Conservation (phyloP, 1,284 basidiomycete species). For the Microbotryum scabiosae region DNA sequence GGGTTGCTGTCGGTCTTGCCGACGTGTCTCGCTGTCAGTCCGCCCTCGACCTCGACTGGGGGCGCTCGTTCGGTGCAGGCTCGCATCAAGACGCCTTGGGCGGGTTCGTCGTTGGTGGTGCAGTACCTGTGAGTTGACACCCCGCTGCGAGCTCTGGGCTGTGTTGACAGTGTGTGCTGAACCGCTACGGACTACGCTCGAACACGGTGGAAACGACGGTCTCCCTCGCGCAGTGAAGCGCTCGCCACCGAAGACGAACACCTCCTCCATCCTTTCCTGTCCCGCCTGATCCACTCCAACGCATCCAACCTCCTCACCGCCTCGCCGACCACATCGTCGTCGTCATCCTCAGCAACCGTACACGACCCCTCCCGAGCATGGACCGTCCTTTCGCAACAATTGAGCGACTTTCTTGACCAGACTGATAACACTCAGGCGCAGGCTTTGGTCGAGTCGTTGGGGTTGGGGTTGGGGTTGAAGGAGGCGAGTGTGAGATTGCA, state of each 20-base stretch:
- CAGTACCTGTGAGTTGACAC: conserved; percentile 69
- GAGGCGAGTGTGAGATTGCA: conserved; percentile 61
- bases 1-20: too few relatives aligned
- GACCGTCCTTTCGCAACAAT: conserved; percentile 42
- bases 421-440: conserved; percentile 31
- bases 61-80: conserved; percentile 2
- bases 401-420: too few relatives aligned
- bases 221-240: conserved; percentile 15
- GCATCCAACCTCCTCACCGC: conserved; percentile 30
- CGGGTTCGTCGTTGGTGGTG: conserved; percentile 60
- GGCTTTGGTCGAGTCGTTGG: conserved; percentile 45
- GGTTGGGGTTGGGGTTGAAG: conserved; percentile 60
- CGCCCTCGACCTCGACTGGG: too few relatives aligned
- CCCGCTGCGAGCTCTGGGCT: too few relatives aligned
- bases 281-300: conserved; percentile 46
- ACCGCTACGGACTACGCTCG: too few relatives aligned
- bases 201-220: neutral
- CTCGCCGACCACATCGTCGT: neutral
- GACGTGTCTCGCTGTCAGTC: too few relatives aligned
- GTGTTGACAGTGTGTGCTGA: too few relatives aligned
- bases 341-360: conserved; percentile 34
- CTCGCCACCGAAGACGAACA: conserved; percentile 54
- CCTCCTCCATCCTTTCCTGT: conserved; percentile 61
- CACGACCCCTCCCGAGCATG: conserved; percentile 38
- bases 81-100: conserved; percentile 64